Evolutionary conservation across 352 stramenopile genomes (phyloP), one percentile per base, ranked within the genome.

Genomic region (Phytophthora pisi): DNA sequence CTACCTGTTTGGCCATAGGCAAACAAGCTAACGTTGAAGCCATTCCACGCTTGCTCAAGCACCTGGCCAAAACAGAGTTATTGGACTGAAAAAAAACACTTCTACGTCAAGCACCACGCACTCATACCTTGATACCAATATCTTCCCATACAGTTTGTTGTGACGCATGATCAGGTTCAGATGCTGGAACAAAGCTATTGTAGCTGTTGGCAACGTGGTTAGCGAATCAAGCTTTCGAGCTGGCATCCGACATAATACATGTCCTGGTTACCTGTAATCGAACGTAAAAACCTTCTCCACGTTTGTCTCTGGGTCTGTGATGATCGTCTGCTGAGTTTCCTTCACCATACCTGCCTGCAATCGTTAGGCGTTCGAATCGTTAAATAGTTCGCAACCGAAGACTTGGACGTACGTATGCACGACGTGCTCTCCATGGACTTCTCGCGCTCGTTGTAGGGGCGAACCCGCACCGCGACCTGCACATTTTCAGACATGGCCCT

Each of bases 11-110:
- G 89, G 0, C 89, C 89, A 57, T 96, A 96, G 5, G 89, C 89
- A 56, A 96, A 96, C 26, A 96, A 70, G 31, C 84, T 95, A 15
- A 95, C 87, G 49, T 97, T 96, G 82, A 96, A 97, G 10, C 90
- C 90, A 63, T 94, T 92, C 88, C 87, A 97, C 1, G 90, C 90
- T 59, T 97, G 91, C 63, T 97, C 88, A 4, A 96, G 78, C 16
- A 96, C 88, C 71, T 88, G 46, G 9, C 10, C 40, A 20, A 7
- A 57, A 9, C 42, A 10, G 40, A 20, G 43, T 51, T 51, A 51
- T 15, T 26, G 7, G 18, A 28, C 43, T 45, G 24, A 36, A 34
- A 45, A 36, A 2, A 9, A n/a, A 4, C 16, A 10, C 13, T 13
- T n/a, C 20, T 20, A 20, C 20, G 20, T 20, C 38, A 3, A 10